These are phyloP conservation scores for Candida coquimbonensis DNA, from an alignment of 805 yeast species.

Conservation along the genomic window DNA sequence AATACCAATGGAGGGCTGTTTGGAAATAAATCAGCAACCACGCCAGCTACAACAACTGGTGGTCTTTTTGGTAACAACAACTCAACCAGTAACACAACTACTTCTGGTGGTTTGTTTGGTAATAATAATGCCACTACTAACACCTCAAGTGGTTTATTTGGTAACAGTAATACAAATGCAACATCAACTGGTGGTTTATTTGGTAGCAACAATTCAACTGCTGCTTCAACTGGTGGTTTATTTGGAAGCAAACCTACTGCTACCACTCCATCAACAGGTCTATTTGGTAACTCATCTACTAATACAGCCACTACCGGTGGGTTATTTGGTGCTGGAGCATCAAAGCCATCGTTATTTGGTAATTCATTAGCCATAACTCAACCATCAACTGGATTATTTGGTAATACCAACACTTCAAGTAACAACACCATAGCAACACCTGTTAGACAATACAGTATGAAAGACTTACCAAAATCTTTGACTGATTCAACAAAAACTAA, in stretches of 20 bases:
- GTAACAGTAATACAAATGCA: slow-evolving; percentile 7
- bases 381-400: background rate
- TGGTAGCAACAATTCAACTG: background rate
- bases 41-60: background rate
- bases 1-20: background rate
- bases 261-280: slow-evolving; percentile 14
- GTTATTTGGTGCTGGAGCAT: background rate
- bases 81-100: background rate
- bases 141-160: slow-evolving; percentile 7
- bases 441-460: slow-evolving; percentile 23
- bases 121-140: slow-evolving; percentile 1
- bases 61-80: slow-evolving; percentile 5
- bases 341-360: slow-evolving; percentile 3
- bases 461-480: slow-evolving; percentile 32
- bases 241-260: slow-evolving; percentile 14
- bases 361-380: background rate
- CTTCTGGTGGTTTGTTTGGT: slow-evolving; percentile 10
- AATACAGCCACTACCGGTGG: background rate
- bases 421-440: slow-evolving; percentile 21
- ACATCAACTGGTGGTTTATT: background rate
- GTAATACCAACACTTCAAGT: slow-evolving; percentile 15
- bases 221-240: slow-evolving; percentile 10
- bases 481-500: slow-evolving; percentile 25
- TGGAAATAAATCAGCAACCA: background rate
- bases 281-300: slow-evolving; percentile 20